Evolutionary conservation across 179 eudicot genomes (phyloP).

Genomic region (Sideroxylon spinosum): DNA sequence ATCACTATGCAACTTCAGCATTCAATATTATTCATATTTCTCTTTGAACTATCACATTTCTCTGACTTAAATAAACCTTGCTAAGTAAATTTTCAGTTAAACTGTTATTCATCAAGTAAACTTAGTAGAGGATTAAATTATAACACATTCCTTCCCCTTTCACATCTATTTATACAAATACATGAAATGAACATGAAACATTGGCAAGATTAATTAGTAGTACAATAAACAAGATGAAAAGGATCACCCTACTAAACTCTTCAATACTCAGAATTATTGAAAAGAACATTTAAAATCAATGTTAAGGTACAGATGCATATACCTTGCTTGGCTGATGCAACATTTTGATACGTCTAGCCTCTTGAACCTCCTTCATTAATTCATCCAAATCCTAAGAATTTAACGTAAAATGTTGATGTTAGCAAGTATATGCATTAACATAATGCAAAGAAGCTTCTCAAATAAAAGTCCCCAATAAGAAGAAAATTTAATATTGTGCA

Average conservation of each 20-base stretch:
- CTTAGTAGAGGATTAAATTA: not conserved
- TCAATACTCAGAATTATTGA: not conserved
- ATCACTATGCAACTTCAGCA: not conserved
- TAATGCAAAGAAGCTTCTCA: not conserved
- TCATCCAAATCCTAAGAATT: constrained; percentile 69
- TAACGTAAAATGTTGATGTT: not conserved
- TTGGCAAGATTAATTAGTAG: not conserved
- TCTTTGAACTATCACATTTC: not conserved
- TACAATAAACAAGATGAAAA: not conserved
- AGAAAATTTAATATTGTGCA: not conserved
- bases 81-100: not conserved
- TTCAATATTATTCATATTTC: not conserved
- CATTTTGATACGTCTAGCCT: constrained; percentile 93
- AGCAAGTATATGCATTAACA: constrained; percentile 11
- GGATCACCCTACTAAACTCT: not conserved
- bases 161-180: not conserved
- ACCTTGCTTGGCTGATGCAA: constrained; percentile 99
- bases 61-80: not conserved
- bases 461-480: not conserved
- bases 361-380: constrained; percentile 93
- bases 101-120: not conserved
- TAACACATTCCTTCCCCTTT: not conserved
- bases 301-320: constrained; percentile 2
- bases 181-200: not conserved
- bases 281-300: not conserved